Evolutionary conservation across 345 rosid species (phyloP), one percentile per base, ranked within the genome.

Genomic region (Hibiscus trionum): DNA sequence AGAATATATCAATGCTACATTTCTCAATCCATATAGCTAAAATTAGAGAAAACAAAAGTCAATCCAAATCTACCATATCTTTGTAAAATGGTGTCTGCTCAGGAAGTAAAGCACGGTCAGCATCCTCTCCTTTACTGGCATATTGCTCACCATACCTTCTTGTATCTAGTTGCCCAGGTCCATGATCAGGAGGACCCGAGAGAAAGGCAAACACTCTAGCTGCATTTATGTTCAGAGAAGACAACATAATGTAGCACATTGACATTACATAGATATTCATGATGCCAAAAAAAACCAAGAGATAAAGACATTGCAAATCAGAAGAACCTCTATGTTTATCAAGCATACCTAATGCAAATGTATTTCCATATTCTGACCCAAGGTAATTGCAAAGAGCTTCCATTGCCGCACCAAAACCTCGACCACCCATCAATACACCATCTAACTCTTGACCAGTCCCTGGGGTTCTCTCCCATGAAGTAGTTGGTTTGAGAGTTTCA

Each of bases 141-240:
- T 95, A 95, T 78, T 95, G 99, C 79, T 95, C 98, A 74, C 99
- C 99, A 73, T 95, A 93, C 80, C 99, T 83, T 81, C 90, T 88
- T 39, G 99, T 95, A 83, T 95, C 99, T 61, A 95, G 81, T 75
- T 93, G 98, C 72, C 99, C 99, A 82, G 94, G 91, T 77, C 99
- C 99, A 79, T 89, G 86, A 88, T 96, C 99, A 78, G 99, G 98
- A 81, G 97, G 97, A 75, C 99, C 99, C 73, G 99, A 96, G 53
- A 96, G 72, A 80, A 93, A 96, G 68, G 98, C 88, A 85, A 90
- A 96, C 56, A 93, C 93, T 84, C 98, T 89, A 77, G 97, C 99
- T 96, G 95, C 86, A 84, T 31, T 72, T 37, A 80, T 26, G 70
- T 57, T 8, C 69, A 80, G 77, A 47, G 71, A 75, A 72, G 60